These are phyloP conservation scores for Nothophaeocryptopus gaeumannii DNA, from an alignment of 2,329 filamentous ascomycete genomes.

Conservation along the genomic window DNA sequence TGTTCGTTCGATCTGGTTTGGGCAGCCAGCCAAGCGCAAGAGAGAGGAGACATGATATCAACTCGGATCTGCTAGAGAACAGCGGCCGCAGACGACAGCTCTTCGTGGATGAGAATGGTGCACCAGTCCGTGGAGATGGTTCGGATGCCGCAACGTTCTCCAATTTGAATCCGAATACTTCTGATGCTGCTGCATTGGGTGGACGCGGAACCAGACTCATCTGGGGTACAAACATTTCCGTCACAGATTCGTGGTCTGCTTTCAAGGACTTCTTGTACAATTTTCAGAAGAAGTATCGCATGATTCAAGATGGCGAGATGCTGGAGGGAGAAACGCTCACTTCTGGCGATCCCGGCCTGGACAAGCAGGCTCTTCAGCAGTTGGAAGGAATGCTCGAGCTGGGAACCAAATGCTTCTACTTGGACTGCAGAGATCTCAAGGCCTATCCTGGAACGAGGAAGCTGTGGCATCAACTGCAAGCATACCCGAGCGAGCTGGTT, in stretches of 20 bases:
- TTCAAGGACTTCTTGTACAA: slow-evolving; percentile 93
- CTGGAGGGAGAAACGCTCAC: slow-evolving; percentile 67
- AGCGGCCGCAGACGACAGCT: slow-evolving; percentile 55
- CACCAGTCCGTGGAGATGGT: slow-evolving; percentile 51
- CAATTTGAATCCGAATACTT: slow-evolving; percentile 75
- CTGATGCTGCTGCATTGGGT: slow-evolving; percentile 83
- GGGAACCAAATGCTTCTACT: slow-evolving; percentile 77
- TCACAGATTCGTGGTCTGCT: slow-evolving; percentile 78
- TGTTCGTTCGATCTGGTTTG: slow-evolving; percentile 71
- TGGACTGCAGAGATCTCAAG: slow-evolving; percentile 86
- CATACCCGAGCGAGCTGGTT: slow-evolving; percentile 93
- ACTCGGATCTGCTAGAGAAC: slow-evolving; percentile 68
- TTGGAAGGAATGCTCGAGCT: slow-evolving; percentile 88
- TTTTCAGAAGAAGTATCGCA: slow-evolving; percentile 88
- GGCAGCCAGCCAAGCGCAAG: slow-evolving; percentile 56
- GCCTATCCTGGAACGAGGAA: slow-evolving; percentile 89
- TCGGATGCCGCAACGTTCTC: slow-evolving; percentile 64
- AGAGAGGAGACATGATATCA: slow-evolving; percentile 78
- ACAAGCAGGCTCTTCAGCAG: slow-evolving; percentile 75
- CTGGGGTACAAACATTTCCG: slow-evolving; percentile 96
- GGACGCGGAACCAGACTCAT: slow-evolving; percentile 79
- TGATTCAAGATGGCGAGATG: slow-evolving; percentile 82
- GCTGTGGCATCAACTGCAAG: slow-evolving; percentile 90
- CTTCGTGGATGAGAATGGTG: slow-evolving; percentile 64
- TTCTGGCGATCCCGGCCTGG: slow-evolving; percentile 66